Evolutionary conservation across 179 eudicot species (phyloP), one percentile per base, ranked within the genome.

Genomic region (Vitellaria paradoxa): DNA sequence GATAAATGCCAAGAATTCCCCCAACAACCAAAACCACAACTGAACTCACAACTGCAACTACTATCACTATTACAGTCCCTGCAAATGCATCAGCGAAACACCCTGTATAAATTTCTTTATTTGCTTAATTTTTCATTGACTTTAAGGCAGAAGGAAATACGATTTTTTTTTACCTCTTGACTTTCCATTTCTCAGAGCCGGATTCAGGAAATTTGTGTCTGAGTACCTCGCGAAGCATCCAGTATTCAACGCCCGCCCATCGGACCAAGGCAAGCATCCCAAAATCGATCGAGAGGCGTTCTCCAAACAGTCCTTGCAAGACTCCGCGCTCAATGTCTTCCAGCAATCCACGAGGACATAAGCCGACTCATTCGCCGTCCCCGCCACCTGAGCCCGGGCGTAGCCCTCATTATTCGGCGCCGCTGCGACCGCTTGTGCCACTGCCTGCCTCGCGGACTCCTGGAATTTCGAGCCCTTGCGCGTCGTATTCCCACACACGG

Each of bases 221-320:
- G 96, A 91, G 73, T 89, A 91, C 79, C 93, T 84, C 87, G 89
- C 65, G 77, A 88, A 89, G 81, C 96, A 91, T 9, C 96, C 93
- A 0, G 92, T 87, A 62, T 88, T 81, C 79, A 91, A 21, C 0
- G 86, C 93, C 49, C 90, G 82, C 20, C 89, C 96, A 75, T 90
- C 93, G 0, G 88, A 77, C 82, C 70, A 72, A 6, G 92, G 91
- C 77, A 89, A 83, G 80, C 96, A 90, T 12, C 84, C 78, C 75
- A 75, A 42, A 23, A 90, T 66, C 8, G 76, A 49, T 5, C 55
- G 52, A 21, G 90, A 83, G 6, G 93, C 93, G 66, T 88, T 87
- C 80, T 81, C 81, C 76, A 89, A 70, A 72, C 93, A 91, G 15
- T 78, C 87, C 56, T 37, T 82, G 73, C 92, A 89, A 70, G 88